Conservation (phyloP, 2,329 filamentous ascomycete genomes). For the Botrytis pseudocinerea region DNA sequence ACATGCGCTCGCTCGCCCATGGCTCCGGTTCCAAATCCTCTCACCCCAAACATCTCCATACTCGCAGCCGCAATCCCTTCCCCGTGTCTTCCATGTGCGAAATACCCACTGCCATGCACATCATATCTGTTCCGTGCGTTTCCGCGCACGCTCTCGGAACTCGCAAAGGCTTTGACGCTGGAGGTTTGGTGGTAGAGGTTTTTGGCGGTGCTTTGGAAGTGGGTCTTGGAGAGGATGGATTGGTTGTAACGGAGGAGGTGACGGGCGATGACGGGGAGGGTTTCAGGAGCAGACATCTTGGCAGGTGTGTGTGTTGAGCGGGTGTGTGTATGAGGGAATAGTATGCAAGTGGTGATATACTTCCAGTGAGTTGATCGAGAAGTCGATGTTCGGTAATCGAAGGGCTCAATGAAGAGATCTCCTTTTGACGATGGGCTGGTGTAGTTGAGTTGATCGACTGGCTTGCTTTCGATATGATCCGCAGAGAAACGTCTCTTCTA, state of each 20-base stretch:
- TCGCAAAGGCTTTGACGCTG: neutral
- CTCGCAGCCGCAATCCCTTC: neutral
- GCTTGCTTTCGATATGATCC: neutral
- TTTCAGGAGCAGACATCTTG: neutral
- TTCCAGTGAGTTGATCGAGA: neutral
- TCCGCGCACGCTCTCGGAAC: neutral
- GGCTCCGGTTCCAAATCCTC: neutral
- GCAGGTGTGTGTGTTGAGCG: no score
- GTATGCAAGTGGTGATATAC: neutral
- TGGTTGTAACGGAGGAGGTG: conserved; percentile 14
- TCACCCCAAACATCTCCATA: neutral
- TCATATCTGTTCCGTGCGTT: neutral
- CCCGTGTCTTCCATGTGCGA: neutral
- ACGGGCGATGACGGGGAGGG: neutral
- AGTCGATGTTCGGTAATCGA: neutral
- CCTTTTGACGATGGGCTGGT: neutral
- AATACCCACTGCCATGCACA: neutral
- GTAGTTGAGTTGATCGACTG: neutral
- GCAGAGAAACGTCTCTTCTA: neutral
- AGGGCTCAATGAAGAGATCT: neutral
- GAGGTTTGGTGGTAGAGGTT: neutral
- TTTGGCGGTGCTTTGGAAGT: neutral
- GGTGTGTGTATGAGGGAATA: neutral
- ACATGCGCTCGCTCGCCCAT: neutral
- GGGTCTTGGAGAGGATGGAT: neutral